These are phyloP conservation scores for Pseudonitzschia multiseries DNA, from an alignment of 108 stramenopile genomes.

Conservation along the genomic window DNA sequence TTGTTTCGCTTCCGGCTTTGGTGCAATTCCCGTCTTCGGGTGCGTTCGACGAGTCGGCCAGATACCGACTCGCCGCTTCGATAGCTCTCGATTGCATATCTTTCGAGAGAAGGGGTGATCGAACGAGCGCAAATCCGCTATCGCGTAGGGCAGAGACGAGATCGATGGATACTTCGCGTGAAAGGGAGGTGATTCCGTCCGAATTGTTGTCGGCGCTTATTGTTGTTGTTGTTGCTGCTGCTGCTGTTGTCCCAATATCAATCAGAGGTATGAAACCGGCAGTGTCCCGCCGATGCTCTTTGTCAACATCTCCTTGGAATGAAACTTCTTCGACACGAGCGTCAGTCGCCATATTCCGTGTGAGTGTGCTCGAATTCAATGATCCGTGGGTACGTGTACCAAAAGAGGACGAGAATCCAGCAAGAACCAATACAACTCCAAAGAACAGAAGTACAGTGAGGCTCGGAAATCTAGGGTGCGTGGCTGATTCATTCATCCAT, in stretches of 20 bases:
- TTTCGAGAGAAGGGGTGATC: conserved; percentile 35
- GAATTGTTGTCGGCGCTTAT: neutral
- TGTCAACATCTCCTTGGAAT: neutral
- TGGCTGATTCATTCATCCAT: neutral
- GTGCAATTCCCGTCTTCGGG: neutral
- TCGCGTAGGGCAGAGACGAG: conserved; percentile 40
- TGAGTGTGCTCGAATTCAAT: neutral
- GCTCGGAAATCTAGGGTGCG: neutral
- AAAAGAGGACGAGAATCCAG: neutral
- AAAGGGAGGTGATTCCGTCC: neutral
- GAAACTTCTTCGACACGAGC: neutral
- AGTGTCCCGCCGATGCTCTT: neutral
- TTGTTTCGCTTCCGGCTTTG: neutral
- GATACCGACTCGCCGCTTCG: conserved; percentile 37
- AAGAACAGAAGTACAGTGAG: neutral
- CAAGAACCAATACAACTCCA: neutral
- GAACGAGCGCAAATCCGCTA: conserved; percentile 64
- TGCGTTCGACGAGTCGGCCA: neutral
- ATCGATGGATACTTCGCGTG: conserved; percentile 8
- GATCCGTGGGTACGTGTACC: neutral
- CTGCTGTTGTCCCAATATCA: neutral
- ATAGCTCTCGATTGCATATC: conserved; percentile 51
- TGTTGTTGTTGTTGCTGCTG: too few species aligned
- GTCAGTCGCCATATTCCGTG: neutral
- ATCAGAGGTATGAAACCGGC: neutral